Evolutionary conservation across 2,329 filamentous ascomycete genomes (phyloP), one percentile per base, ranked within the genome.

Genomic region (Alternaria panax): DNA sequence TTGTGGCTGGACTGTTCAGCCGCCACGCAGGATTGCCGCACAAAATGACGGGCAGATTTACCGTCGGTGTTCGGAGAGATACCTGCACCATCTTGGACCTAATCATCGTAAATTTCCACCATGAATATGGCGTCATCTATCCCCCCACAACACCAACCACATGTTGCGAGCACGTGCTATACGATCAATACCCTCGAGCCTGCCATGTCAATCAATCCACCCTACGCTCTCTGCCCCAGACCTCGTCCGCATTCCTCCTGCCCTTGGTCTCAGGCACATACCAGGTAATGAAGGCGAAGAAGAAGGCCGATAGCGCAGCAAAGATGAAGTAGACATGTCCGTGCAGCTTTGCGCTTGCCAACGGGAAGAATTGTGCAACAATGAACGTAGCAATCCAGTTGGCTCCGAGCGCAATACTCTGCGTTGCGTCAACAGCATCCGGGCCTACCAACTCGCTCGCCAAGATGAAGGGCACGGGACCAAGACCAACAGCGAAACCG

Each of bases 321-420:
- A 99, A 99, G n/a, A 97, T 84, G 75, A 95, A 96, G 75, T 96
- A 99, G 0, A 95, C 90, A 81, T 90, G 91, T 1, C 94, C 93
- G 3, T 89, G 93, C 51, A 97, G 80, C 4, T 85, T 86, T 42
- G 87, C 86, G 73, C 96, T 96, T 61, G 96, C 78, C 20, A 97
- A 85, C 0, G 95, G 94, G 82, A 99, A 97, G 80, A 97, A 96
- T 70, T 97, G 93, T 0, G 94, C 93, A 2, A 99, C 93, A 22
- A 96, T 69, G 73, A 97, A 98, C 0, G 94, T 98, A 0, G 93
- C 91, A 25, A 92, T 84, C 84, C 96, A 98, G 77, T 95, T 98
- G 14, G 92, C 90, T 1, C 88, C 92, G 24, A 98, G 80, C 0
- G 90, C 91, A 86, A 93, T 96, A 58, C 90, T 93, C 77, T 99